Evolutionary conservation across 495 filamentous ascomycete species (phyloP), one percentile per base, ranked within the genome.

Genomic region (Penicillium pulvis): DNA sequence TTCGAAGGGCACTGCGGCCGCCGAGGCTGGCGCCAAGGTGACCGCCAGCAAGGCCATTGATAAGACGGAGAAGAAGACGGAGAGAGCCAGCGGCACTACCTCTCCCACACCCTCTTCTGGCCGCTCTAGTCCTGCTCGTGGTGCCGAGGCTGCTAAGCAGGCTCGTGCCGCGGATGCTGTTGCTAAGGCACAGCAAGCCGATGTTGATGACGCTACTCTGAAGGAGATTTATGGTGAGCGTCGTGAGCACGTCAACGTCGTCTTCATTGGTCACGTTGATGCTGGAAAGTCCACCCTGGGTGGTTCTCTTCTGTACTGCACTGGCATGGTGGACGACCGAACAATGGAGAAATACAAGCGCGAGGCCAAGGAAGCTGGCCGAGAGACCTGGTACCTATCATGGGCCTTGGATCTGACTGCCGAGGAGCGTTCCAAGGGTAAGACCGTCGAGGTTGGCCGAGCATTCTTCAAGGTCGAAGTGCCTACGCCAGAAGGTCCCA

Each of bases 221-320:
- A 90, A 91, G 70, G 94, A 98, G 75, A 91, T 99, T 43, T 98
- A 98, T 73, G 94, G 94, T 64, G 97, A 98, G 58, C 71, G 68
- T 60, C 74, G 76, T 75, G 94, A 99, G 74, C 94, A 99, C 68
- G 87, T 99, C 60, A 98, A 98, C 71, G 85, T 98, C 50, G 96
- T 98, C 56, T 98, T 98, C 81, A 90, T 98, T 66, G 94, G 94
- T 51, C 94, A 97, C 79, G 94, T 98, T 58, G 94, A 98, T 75
- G 93, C 93, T 57, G 94, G 94, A 65, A 99, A 98, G 78, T 94
- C 90, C 17, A 98, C 94, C 2, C 83, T 99, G 8, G 94, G 95
- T 66, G 94, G 94, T 46, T 86, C 87, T 45, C 94, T 99, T 55
- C 79, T 98, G 4, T 96, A 94, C 68, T 85, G 83, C 56, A 97